Evolutionary conservation across 345 rosid genomes (phyloP), one percentile per base, ranked within the genome.

Genomic region (Litchi chinensis): DNA sequence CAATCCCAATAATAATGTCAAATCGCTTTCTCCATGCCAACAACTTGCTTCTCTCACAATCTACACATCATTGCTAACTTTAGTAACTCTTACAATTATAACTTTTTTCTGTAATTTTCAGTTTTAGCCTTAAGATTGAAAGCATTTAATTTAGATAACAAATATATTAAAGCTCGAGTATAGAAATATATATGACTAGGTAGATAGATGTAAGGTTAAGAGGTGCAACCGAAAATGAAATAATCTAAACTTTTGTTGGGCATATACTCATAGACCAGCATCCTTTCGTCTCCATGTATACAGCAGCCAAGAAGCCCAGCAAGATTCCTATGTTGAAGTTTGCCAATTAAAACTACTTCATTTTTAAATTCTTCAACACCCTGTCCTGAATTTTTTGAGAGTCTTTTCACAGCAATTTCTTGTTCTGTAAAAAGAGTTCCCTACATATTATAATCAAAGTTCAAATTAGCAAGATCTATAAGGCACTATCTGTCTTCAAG

Each of bases 321-420:
- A 28, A 88, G 86, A 76, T 88, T 85, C 24, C 85, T 74, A 79
- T 84, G 88, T 65, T 88, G 89, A 73, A 88, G 87, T 59, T 82
- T 83, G 12, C 86, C 85, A 54, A 86, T 82, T 44, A 83, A 24
- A 10, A 43, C 39, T 3, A 79, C 86, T 79, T 86, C 88, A 63
- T 81, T 86, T 76, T 60, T 82, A 75, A 88, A 83, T 74, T 86
- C 85, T 21, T 73, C 66, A 3, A 28, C 44, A 13, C 28, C 28
- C 28, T 26, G 28, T 26, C 28, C 1, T 26, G 28, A 26, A 26
- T 26, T 26, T 26, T 26, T 26, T 26, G 28, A 26, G 28, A 26
- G 28, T 26, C 28, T 26, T 1, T 26, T 26, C 28, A 26, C 28
- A 26, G 28, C 28, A 26, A 26, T 26, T 26, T 26, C 28, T 26